phyloP scores from a whole-genome alignment of 2,329 filamentous ascomycete species.

The Neurospora sp. region DNA sequence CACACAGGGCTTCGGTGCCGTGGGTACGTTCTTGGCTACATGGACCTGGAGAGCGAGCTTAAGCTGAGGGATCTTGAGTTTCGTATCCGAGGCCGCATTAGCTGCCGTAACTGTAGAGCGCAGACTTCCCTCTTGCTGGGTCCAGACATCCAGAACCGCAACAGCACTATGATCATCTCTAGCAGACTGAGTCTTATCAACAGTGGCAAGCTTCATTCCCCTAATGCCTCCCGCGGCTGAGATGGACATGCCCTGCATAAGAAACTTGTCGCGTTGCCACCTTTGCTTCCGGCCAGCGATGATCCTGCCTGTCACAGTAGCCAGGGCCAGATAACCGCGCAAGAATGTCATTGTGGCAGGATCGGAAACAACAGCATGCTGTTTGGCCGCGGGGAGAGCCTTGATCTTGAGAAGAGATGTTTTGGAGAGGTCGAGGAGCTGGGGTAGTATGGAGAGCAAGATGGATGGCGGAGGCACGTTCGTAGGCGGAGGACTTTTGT shows the following conservation, averaged over 20 bases:
- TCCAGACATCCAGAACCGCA: slow-evolving; percentile 69
- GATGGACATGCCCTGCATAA: slow-evolving; percentile 84
- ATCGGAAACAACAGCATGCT: slow-evolving; percentile 55
- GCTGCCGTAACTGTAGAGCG: slow-evolving; percentile 61
- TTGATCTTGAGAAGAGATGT: slow-evolving; percentile 55
- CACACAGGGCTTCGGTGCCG: slow-evolving; percentile 66
- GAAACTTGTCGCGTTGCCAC: slow-evolving; percentile 81
- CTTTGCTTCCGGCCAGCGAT: slow-evolving; percentile 76
- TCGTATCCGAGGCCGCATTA: slow-evolving; percentile 35
- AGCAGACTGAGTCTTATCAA: slow-evolving; percentile 73
- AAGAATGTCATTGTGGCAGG: slow-evolving; percentile 54
- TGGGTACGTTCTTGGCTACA: slow-evolving; percentile 62
- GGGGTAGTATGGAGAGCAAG: slow-evolving; percentile 66
- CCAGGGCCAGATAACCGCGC: slow-evolving; percentile 51
- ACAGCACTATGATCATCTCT: slow-evolving; percentile 79
- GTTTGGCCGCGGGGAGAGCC: slow-evolving; percentile 45
- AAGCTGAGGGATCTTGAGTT: slow-evolving; percentile 57
- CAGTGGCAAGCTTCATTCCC: slow-evolving; percentile 75
- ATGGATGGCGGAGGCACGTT: slow-evolving; percentile 86
- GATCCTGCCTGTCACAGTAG: slow-evolving; percentile 63
- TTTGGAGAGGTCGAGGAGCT: slow-evolving; percentile 57
- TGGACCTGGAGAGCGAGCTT: slow-evolving; percentile 58
- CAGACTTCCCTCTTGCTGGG: slow-evolving; percentile 63
- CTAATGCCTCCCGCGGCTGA: slow-evolving; percentile 62
- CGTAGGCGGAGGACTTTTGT: slow-evolving; percentile 53